Base-by-base conservation (phyloP, 208 protist genomes). In the Crithidia mellificae region DNA sequence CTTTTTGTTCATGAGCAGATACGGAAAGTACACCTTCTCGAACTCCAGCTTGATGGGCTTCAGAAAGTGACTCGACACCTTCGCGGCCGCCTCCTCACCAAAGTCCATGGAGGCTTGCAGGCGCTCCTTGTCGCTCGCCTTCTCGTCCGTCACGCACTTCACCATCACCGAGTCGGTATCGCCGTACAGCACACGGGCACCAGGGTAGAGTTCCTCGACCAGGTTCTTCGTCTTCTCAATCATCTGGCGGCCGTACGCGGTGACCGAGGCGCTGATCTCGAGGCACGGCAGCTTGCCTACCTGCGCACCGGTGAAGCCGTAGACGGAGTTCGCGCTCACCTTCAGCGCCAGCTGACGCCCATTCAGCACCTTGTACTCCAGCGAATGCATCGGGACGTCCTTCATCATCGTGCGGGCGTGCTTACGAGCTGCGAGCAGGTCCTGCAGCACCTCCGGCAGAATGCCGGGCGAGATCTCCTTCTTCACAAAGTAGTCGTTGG, bases 151-250 rank as follows among this genome's bases (percentile, higher is more conserved):
- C 25, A 83, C 39, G 53, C 81, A 91, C 27, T 92, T 81, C 64
- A 98, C 98, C 98, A 99, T 99, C 19, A 99, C 98, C 0, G 98
- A 99, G 81, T 99, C 99, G 14, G 99, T 99, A 77, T 99, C 99
- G 72, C 98, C 99, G 79, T 99, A 99, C 17, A 99, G 92, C 34
- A 99, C 98, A 38, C 84, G 78, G 0, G 97, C 90, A 70, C 99
- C 91, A n/a, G 98, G 98, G 77, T 99, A 97, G 4, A 99, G 93
- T 47, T 93, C 73, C 46, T 98, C 77, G 44, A 99, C 98, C 24
- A 93, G 73, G 25, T 78, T 83, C 46, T 93, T 96, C 0, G 99
- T 99, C 22, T 78, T 49, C 20, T 99, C 90, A 78, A 99, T 99
- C 99, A 99, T 99, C 54, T 98, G 75, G 34, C 99, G 93, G 9